Conservation (phyloP, 2,329 filamentous ascomycete species). For the Trichoderma brevicompactum region DNA sequence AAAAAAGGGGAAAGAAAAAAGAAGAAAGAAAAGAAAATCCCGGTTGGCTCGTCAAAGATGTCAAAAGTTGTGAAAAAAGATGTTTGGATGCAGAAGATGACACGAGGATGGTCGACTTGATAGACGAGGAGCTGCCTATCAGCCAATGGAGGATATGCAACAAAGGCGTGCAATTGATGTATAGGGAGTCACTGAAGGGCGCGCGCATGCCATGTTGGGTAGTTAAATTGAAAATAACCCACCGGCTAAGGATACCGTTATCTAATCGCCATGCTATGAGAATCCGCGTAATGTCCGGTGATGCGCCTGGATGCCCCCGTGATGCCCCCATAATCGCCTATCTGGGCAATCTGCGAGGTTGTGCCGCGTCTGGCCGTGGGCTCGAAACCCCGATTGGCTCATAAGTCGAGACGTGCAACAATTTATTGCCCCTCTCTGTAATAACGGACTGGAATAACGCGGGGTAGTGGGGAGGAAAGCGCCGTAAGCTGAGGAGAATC, state of each 20-base stretch:
- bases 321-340: slow-evolving; percentile 14
- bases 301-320: background rate
- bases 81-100: slow-evolving; percentile 5
- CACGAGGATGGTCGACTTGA: slow-evolving; percentile 1
- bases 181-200: background rate
- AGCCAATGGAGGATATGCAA: slow-evolving; percentile 32
- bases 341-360: slow-evolving; percentile 21
- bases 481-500: background rate
- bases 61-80: background rate
- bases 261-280: background rate
- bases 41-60: background rate
- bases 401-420: background rate
- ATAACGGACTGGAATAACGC: slow-evolving; percentile 9
- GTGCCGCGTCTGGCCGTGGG: slow-evolving; percentile 26
- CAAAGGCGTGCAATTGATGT: slow-evolving; percentile 9
- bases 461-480: slow-evolving; percentile 26
- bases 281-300: slow-evolving; percentile 12
- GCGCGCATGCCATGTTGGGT: slow-evolving; percentile 2
- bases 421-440: slow-evolving; percentile 21
- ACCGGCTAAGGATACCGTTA: slow-evolving; percentile 8
- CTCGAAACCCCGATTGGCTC: slow-evolving; percentile 18
- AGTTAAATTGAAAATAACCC: slow-evolving; percentile 16
- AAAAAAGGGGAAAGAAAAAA: background rate
- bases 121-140: slow-evolving; percentile 13
- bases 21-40: background rate